Conservation (phyloP, 371 early-diverging fungal genomes). For the Dichotomocladium elegans region DNA sequence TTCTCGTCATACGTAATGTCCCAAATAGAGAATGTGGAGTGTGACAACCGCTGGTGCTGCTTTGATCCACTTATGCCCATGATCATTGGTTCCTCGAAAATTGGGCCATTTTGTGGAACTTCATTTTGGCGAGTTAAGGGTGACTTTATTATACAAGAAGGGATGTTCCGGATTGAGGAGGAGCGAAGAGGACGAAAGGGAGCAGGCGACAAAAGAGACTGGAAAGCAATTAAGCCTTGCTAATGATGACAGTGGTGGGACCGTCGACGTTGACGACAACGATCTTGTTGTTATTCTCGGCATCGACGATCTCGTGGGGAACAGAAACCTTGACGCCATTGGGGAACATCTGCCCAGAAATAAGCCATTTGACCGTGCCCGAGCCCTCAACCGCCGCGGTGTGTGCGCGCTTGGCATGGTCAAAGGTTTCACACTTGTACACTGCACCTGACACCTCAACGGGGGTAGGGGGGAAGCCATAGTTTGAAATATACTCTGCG, state of each 20-base stretch:
- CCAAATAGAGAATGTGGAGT: too few species aligned
- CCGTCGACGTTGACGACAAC: constrained; percentile 23
- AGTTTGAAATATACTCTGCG: constrained; percentile 25
- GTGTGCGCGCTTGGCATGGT: constrained; percentile 21
- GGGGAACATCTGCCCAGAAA: constrained; percentile 35
- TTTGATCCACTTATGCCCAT: too few species aligned
- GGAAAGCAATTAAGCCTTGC: constrained; percentile 16
- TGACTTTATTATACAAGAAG: too few species aligned
- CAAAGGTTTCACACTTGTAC: constrained; percentile 29
- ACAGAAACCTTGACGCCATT: constrained; percentile 27
- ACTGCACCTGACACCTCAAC: constrained; percentile 8
- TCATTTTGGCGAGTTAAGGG: too few species aligned
- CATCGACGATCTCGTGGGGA: constrained; percentile 9
- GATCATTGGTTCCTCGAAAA: too few species aligned
- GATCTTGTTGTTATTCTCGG: constrained; percentile 20
- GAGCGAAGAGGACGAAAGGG: not conserved
- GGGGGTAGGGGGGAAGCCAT: constrained; percentile 31
- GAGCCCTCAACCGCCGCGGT: constrained; percentile 20
- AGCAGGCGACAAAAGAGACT: not conserved
- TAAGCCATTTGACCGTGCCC: constrained; percentile 9
- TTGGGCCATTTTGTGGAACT: too few species aligned
- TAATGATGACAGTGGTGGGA: constrained; percentile 12
- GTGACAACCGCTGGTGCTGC: too few species aligned
- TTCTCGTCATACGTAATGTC: too few species aligned
- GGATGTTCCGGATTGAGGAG: too few species aligned